These are phyloP conservation scores for Beta vulgaris DNA, from an alignment of 148 eudicot species.

Conservation along the genomic window DNA sequence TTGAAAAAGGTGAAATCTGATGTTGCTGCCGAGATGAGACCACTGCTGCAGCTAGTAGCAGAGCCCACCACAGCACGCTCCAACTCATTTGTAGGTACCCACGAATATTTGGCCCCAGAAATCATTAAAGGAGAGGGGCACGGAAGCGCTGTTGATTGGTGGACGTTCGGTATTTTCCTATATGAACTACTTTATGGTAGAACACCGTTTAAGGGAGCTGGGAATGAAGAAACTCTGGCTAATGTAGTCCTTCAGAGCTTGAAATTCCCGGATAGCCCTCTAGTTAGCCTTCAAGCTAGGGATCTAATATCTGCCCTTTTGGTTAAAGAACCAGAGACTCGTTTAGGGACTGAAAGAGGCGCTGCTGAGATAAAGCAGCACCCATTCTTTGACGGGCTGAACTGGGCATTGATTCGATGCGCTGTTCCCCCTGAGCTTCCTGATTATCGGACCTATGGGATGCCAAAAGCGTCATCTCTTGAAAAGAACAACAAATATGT, in stretches of 20 bases:
- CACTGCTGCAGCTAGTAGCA: slow-evolving; percentile 75
- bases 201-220: slow-evolving; percentile 81
- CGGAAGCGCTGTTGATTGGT: slow-evolving; percentile 97
- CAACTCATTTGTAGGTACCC: slow-evolving; percentile 92
- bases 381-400: slow-evolving; percentile 81
- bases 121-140: slow-evolving; percentile 92
- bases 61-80: slow-evolving; percentile 91
- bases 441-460: slow-evolving; percentile 37
- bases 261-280: slow-evolving; percentile 72
- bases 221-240: slow-evolving; percentile 84
- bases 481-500: slow-evolving; percentile 47
- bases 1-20: slow-evolving; percentile 49
- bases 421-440: slow-evolving; percentile 81
- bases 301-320: slow-evolving; percentile 68
- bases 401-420: slow-evolving; percentile 92
- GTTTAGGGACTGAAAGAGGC: slow-evolving; percentile 79
- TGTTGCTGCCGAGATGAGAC: slow-evolving; percentile 41
- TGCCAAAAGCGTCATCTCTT: slow-evolving; percentile 23
- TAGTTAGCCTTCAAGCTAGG: slow-evolving; percentile 79
- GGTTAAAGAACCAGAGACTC: slow-evolving; percentile 74
- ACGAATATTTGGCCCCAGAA: slow-evolving; percentile 89
- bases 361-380: slow-evolving; percentile 93
- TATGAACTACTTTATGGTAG: slow-evolving; percentile 89
- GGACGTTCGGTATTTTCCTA: slow-evolving; percentile 83
- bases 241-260: slow-evolving; percentile 69